Base-by-base conservation (phyloP, 192 early-diverging fungal genomes). In the Entophlyctis luteolus region DNA sequence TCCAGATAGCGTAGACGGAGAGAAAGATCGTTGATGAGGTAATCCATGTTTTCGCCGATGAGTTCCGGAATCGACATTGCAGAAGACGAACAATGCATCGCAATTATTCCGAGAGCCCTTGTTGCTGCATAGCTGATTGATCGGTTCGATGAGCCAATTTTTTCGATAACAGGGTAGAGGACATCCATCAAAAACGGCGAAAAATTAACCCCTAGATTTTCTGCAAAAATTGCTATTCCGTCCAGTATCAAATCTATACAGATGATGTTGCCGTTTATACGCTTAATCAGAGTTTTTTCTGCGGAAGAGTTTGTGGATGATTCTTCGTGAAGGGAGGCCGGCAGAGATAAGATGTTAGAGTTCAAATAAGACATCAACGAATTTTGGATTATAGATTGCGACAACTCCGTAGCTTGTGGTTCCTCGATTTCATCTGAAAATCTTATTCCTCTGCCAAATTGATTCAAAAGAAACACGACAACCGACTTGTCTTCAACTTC, bases 21-120 rank as follows among this genome's bases (percentile, higher is more conserved):
- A 2, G 49, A 56, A 18, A 75, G 60, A 28, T 48, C 57, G 58
- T 80, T 72, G n/a, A 80, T 56, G 16, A 80, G 20, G 48, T 80
- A 80, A 54, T 80, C 78, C 33, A 75, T 50, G 33, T 80, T 73
- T 16, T 38, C 52, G 16, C 73, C 42, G 8, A 77, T 48, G 45
- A 80, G 45, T 10, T 27, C 42, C 10, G 23, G n/a, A 1, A 10
- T 60, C 12, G 18, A n/a, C 22, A 14, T 35, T 10, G 28, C 20
- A 68, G 36, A 1, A 3, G 18, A 12, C 8, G 10, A 42, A 23
- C 58, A 49, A 20, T 50, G 25, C 2, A 23, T 22, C 48, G 35
- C 58, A 16, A 62, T 34, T 42, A 55, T 59, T 18, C 47, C 31
- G 27, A 74, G 45, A 10, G 45, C 31, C 12, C 25, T 34, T 25